Evolutionary conservation across 805 yeast genomes (phyloP).

Genomic region (Torulaspora gathmanii): DNA sequence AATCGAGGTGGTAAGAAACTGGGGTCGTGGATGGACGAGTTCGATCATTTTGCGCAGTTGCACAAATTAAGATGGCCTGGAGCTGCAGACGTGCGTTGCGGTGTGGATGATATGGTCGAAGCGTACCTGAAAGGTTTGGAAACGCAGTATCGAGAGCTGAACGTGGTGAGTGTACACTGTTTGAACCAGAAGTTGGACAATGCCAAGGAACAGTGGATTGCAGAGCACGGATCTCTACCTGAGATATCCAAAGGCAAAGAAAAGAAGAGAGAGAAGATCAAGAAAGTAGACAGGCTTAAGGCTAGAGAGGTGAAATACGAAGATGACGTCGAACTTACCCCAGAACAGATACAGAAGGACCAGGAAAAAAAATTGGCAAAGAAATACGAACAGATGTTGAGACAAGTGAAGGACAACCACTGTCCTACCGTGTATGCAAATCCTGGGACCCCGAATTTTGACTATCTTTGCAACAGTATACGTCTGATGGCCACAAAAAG

Average conservation of each 20-base stretch:
- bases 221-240: constrained; percentile 13
- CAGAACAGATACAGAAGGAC: background rate
- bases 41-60: constrained; percentile 19
- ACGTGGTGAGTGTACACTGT: constrained; percentile 8
- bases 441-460: constrained; percentile 22
- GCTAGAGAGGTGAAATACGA: too few relatives aligned
- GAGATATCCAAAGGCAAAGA: constrained; percentile 6
- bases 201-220: constrained; percentile 10
- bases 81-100: background rate
- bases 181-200: constrained; percentile 13
- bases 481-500: constrained; percentile 20
- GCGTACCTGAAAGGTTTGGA: constrained; percentile 11
- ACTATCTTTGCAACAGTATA: constrained; percentile 23
- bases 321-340: background rate
- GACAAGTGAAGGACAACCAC: constrained; percentile 20
- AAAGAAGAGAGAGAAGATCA: background rate
- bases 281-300: background rate
- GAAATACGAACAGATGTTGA: constrained; percentile 13
- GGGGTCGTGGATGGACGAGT: constrained; percentile 20
- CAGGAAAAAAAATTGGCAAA: constrained; percentile 8
- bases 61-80: constrained; percentile 6
- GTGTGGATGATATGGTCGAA: constrained; percentile 3
- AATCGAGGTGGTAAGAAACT: constrained; percentile 5
- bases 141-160: constrained; percentile 5
- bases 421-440: constrained; percentile 22